Base-by-base conservation (phyloP, 2,329 filamentous ascomycete genomes). In the Coniochaeta hoffmannii region DNA sequence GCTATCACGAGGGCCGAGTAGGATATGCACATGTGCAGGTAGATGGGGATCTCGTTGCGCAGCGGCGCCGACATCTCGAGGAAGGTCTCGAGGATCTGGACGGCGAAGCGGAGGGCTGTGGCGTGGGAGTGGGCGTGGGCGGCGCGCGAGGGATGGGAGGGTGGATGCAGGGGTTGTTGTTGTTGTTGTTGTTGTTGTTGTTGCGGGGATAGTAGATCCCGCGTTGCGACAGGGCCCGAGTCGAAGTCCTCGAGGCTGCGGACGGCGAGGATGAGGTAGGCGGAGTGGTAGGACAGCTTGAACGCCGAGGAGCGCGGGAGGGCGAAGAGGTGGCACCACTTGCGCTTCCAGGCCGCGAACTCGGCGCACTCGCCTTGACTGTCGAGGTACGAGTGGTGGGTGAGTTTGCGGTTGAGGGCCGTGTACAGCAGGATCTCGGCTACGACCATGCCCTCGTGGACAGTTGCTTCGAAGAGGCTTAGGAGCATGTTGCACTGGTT, bases 11-110 rank as follows among this genome's bases (percentile, higher is more conserved):
- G 53, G 24, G 38, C 53, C 38, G 53, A 49, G 53, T 54, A 54
- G 5, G 53, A 54, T 14, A 54, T 17, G 36, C 53, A 54, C 53
- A 54, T 54, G 53, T 54, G 35, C 15, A 54, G 53, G 38, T 54
- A 54, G 17, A 54, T 49, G 17, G 53, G 53, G 24, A 54, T 49
- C 53, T 54, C 53, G 22, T 46, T 54, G 2, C 38, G 9, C n/a
- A 44, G 17, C 12, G 10, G 24, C 6, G 35, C 32, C 24, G 49
- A 51, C 49, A 51, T 51, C 38, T 54, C 53, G 4, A 54, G 38
- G 30, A 54, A 54, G 2, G 53, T 54, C 38, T 54, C 53, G 38
- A 54, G 53, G 38, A 54, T 54, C 22, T 54, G 34, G 2, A 54
- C 26, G 6, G 53, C 53, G 28, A 54, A 54, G 1, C 53, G 36